Conservation (phyloP, 2,329 filamentous ascomycete genomes). For the Orbilia oligospora region DNA sequence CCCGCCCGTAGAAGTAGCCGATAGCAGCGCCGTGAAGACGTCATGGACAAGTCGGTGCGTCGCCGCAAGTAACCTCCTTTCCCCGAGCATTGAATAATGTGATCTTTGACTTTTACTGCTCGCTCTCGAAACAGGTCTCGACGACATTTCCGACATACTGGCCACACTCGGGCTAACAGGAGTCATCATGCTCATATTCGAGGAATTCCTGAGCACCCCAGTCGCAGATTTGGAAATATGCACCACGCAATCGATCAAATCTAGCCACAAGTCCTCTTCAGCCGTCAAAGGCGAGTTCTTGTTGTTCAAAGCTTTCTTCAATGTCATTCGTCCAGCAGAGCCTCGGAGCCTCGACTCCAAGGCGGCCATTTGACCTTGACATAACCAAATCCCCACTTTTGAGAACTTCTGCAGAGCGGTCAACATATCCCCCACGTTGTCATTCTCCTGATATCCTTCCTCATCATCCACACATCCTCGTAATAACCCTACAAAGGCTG, state of each 20-base stretch:
- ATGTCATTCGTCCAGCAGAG: slow-evolving; percentile 63
- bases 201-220: slow-evolving; percentile 47
- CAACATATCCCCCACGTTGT: slow-evolving; percentile 80
- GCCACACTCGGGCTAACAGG: slow-evolving; percentile 41
- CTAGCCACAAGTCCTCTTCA: slow-evolving; percentile 77
- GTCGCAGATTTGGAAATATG: slow-evolving; percentile 69
- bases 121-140: slow-evolving; percentile 68
- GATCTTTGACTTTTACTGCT: slow-evolving; percentile 57
- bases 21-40: slow-evolving; percentile 87
- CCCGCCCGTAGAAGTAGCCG: slow-evolving; percentile 75
- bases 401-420: slow-evolving; percentile 88
- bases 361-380: slow-evolving; percentile 83
- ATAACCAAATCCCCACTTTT: slow-evolving; percentile 95
- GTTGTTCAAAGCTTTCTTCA: slow-evolving; percentile 62
- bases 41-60: slow-evolving; percentile 88
- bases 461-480: slow-evolving; percentile 66
- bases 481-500: slow-evolving; percentile 81
- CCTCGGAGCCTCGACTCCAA: slow-evolving; percentile 66
- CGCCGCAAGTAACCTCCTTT: slow-evolving; percentile 75
- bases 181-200: slow-evolving; percentile 48
- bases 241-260: slow-evolving; percentile 76
- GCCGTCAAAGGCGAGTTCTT: slow-evolving; percentile 67
- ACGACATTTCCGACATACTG: slow-evolving; percentile 39
- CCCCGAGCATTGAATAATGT: slow-evolving; percentile 51
- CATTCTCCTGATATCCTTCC: slow-evolving; percentile 65